Conservation (phyloP, 306 rosid species). For the Castanopsis chinensis region DNA sequence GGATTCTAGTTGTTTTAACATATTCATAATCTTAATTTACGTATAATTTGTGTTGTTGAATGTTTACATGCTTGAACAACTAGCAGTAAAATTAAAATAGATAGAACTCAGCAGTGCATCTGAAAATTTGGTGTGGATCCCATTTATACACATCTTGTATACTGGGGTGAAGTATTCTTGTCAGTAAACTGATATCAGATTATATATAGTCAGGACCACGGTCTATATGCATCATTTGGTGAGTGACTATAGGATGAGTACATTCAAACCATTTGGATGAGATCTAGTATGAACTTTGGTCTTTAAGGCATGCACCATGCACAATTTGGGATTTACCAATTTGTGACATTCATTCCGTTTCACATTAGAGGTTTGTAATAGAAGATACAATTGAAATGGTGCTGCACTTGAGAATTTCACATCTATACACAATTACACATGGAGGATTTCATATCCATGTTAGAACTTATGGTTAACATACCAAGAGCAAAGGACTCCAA, state of each 20-base stretch:
- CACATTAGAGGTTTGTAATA: not conserved
- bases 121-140: not conserved
- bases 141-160: too few relatives aligned
- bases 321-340: not conserved
- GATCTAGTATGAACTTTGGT: not conserved
- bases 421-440: not conserved
- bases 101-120: not conserved
- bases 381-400: not conserved
- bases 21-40: not conserved
- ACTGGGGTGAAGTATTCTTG: too few relatives aligned
- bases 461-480: not conserved
- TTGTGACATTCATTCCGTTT: not conserved
- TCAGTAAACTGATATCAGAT: not conserved
- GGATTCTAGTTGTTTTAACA: not conserved
- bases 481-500: too few relatives aligned
- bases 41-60: not conserved
- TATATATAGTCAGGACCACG: not conserved
- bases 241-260: not conserved
- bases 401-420: not conserved
- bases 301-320: not conserved
- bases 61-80: not conserved
- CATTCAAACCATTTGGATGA: not conserved
- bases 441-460: not conserved
- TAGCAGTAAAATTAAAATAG: not conserved
- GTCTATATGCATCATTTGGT: not conserved